Evolutionary conservation across 371 early-diverging fungal genomes (phyloP), one percentile per base, ranked within the genome.

Genomic region (Mortierella sp.): DNA sequence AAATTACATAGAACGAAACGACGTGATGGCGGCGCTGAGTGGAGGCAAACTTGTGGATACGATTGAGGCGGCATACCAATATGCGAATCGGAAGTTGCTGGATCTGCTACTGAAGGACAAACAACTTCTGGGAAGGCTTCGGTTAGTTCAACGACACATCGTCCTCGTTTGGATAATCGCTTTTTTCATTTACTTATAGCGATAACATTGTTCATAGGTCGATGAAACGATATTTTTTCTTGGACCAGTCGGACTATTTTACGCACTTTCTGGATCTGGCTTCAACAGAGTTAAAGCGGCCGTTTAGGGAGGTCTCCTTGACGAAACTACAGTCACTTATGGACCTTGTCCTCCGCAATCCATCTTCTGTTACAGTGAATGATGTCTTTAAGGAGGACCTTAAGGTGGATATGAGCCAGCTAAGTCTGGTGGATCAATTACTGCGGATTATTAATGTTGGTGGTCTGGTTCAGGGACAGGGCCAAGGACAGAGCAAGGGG

Each of bases 191-290:
- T 11, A 21, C 37, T 52, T 7, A 14, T 7, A 44, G 32, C n/a
- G 14, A 46, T 31, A 46, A 32, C 24, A 26, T 12, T 46, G 15
- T 9, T 17, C n/a, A 11, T 66, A 93, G 94, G 30, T 96, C 96
- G 2, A 79, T 96, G 30, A 98, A 98, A 79, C 93, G 90, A 32
- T 97, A 94, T 79, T 92, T 96, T 59, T 86, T 98, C 51, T 84
- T 97, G 55, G 96, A 96, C 66, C 94, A 93, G 70, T 91, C 95
- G 4, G 99, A 97, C 70, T 98, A 92, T 66, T 73, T 98, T 46
- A 93, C 93, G 0, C 96, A 95, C 53, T 98, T 98, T 70, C 76
- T 98, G 41, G 97, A 98, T 72, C 79, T 95, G 27, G 95, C 95
- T 6, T 83, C 84, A 44, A 80, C 79, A 5, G 94, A 93, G 70